Evolutionary conservation across 768 basidiomycete genomes (phyloP).

Genomic region (Mycena metata): DNA sequence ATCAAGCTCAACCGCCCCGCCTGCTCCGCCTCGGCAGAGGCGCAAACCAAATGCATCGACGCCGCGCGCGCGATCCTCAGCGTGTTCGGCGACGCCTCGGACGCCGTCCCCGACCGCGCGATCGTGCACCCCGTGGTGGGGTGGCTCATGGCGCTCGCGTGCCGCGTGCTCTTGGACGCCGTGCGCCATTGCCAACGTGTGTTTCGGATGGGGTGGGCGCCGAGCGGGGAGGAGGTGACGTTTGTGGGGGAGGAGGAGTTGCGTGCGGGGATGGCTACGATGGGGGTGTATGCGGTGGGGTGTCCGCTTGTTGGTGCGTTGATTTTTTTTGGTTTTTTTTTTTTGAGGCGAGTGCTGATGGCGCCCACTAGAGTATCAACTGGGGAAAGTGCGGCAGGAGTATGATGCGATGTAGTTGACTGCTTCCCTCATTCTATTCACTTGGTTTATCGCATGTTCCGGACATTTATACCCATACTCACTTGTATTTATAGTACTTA

Average conservation of each 20-base stretch:
- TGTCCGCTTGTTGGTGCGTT: conserved; percentile 28
- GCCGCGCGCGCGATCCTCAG: conserved; percentile 33
- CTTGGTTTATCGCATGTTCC: too few species aligned
- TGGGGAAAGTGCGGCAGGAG: background rate
- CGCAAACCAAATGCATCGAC: conserved; percentile 15
- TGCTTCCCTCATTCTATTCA: background rate
- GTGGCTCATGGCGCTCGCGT: conserved; percentile 7
- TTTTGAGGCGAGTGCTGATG: background rate
- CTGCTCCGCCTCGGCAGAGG: background rate
- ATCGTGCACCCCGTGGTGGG: conserved; percentile 35
- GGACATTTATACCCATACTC: too few species aligned
- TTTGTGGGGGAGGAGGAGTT: conserved; percentile 12
- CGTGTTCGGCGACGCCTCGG: background rate
- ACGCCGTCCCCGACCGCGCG: conserved; percentile 1
- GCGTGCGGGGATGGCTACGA: conserved; percentile 14
- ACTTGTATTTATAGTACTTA: too few species aligned
- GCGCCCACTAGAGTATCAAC: background rate
- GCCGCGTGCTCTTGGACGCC: conserved; percentile 16
- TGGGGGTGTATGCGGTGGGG: conserved; percentile 20
- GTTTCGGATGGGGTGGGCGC: background rate
- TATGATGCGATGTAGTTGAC: background rate
- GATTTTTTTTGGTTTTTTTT: too few species aligned
- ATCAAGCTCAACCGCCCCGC: conserved; percentile 28
- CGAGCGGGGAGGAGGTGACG: conserved; percentile 3
- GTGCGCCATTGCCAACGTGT: background rate